phyloP scores from a whole-genome alignment of 768 basidiomycete genomes.

The Russula vinacea region DNA sequence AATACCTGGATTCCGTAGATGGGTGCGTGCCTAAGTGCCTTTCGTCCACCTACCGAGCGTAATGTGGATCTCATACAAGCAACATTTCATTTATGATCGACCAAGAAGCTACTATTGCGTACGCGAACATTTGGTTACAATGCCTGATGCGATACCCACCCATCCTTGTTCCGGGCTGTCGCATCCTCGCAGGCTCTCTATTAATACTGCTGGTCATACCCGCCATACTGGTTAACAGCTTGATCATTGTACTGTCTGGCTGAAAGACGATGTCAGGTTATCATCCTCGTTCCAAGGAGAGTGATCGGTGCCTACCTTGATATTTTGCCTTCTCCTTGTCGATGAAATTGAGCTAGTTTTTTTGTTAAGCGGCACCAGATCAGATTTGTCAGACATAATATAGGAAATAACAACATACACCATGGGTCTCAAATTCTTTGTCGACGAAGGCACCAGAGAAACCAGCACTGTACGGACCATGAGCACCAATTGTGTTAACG shows the following conservation, averaged over 20 bases:
- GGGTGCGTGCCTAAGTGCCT: no score
- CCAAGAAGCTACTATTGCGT: neutral
- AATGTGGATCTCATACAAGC: neutral
- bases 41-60: no score
- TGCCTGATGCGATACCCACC: neutral
- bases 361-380: neutral
- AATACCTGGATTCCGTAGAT: no score
- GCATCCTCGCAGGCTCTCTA: neutral
- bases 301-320: slow-evolving; percentile 32
- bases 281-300: neutral
- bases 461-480: slow-evolving; percentile 44
- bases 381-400: neutral
- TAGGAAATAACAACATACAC: slow-evolving; percentile 36
- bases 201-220: neutral
- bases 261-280: neutral
- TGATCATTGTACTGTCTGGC: neutral
- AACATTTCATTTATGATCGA: neutral
- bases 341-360: slow-evolving; percentile 43
- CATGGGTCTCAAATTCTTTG: slow-evolving; percentile 57
- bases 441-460: slow-evolving; percentile 53
- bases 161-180: neutral
- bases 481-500: slow-evolving; percentile 6
- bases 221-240: neutral
- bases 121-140: neutral
- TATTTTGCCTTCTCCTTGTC: slow-evolving; percentile 46